Evolutionary conservation across 441 rosid species (phyloP), one percentile per base, ranked within the genome.

Genomic region (Lagerstroemia fauriei): DNA sequence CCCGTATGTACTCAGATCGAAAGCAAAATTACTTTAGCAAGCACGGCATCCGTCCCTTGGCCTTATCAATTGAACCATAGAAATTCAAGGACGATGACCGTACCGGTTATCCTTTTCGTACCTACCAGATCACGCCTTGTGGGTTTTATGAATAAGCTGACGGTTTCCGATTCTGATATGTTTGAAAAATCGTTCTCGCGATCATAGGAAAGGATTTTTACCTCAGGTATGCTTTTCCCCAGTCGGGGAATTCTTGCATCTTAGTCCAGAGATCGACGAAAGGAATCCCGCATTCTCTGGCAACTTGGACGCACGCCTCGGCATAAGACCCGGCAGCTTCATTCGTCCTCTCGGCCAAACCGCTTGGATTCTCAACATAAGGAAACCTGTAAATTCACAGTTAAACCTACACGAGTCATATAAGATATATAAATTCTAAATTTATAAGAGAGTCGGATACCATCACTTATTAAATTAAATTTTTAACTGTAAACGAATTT

Each of bases 321-420:
- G 98, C 95, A 77, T 91, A 95, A 24, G 83, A 83, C 47, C 95
- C 92, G 9, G 95, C 97, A 29, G 88, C 93, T 86, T 94, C 97
- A 75, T 95, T 93, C 0, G 98, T 92, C 81, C 98, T 93, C 87
- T 95, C 98, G 9, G 97, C 91, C 81, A 90, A 80, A 48, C 93
- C 95, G 48, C 25, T 75, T 8, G 88, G 87, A 83, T 94, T 93
- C 85, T 92, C 94, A 31, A 78, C 80, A 69, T 90, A 95, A 79
- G 97, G 97, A 84, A 88, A 80, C 71, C 98, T 92, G 86, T 80
- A 66, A 20, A 48, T 48, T 27, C 59, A 66, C 18, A 66, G 9
- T 38, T 38, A 38, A 38, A 38, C 44, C 44, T 38, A 38, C 2
- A 38, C 44, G 3, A 38, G 44, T 38, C 2, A 38, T 38, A 38